Conservation (phyloP, 2,329 filamentous ascomycete genomes). For the Fusarium illudens region DNA sequence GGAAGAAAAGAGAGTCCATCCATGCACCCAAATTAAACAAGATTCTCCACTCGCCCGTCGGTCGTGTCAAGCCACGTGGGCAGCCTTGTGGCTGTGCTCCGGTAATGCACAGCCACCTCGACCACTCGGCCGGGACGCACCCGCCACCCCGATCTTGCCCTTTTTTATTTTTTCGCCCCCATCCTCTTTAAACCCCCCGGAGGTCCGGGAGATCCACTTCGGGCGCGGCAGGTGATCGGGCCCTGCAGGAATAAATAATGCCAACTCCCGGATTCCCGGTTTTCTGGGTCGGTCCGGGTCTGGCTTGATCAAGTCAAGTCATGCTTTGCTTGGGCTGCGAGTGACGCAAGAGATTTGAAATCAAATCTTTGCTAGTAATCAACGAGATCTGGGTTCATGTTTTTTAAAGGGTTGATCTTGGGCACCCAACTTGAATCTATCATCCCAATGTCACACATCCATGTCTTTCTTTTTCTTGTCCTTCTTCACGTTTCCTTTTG, state of each 20-base stretch:
- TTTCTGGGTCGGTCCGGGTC: conserved; percentile 15
- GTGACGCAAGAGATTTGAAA: conserved; percentile 13
- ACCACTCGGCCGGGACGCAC: conserved; percentile 40
- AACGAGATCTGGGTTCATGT: neutral
- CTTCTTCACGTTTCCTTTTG: conserved; percentile 3
- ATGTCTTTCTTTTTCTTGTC: neutral
- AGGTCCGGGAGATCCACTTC: conserved; percentile 30
- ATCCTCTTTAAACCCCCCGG: neutral
- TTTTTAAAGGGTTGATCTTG: neutral
- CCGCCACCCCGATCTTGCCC: neutral
- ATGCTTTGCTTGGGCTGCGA: neutral
- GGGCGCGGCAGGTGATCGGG: conserved; percentile 37
- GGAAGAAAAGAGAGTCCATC: too few species aligned
- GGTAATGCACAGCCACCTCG: neutral
- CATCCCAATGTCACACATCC: neutral
- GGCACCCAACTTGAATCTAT: neutral
- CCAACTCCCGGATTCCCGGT: conserved; percentile 23
- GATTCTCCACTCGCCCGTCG: neutral
- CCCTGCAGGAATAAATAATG: conserved; percentile 28
- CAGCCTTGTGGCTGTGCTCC: conserved; percentile 32
- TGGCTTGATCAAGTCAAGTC: too few species aligned
- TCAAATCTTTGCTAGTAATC: neutral
- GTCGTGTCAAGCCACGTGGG: conserved; percentile 36
- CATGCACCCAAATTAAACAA: neutral
- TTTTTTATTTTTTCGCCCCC: neutral